Evolutionary conservation across 2,329 filamentous ascomycete genomes (phyloP), one percentile per base, ranked within the genome.

Genomic region (Pseudogymnoascus sp.): DNA sequence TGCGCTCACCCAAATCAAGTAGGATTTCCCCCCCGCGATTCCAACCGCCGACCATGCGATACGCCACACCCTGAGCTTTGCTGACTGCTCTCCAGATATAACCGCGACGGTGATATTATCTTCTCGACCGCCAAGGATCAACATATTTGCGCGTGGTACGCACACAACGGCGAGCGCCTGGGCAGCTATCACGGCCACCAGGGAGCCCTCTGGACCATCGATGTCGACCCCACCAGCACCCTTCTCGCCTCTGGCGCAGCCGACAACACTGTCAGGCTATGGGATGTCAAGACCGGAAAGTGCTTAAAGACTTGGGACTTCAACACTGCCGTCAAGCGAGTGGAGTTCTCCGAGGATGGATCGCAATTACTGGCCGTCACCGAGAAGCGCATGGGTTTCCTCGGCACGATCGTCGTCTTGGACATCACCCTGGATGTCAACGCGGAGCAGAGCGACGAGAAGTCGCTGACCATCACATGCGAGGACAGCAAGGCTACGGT

Each of bases 241-340:
- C 85, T 99, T 73, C 87, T 97, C 73, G 94, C 93, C 73, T 95
- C 90, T 64, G 94, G 94, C 71, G 94, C 92, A 70, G 94, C 94
- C 77, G 94, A 99, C 81, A 97, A 97, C 83, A 97, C 93, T 47
- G 93, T 99, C 77, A 87, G 92, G 72, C 83, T 99, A 71, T 99
- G 94, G 94, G 92, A 99, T 74, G 84, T 97, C 75, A 89, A 92
- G 83, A 89, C 89, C 14, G 94, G 94, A 74, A 90, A 90, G 74
- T 88, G 90, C 74, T 84, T 99, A 72, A 97, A 97, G 86, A 90
- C 89, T 62, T 99, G 94, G 94, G 92, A 99, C 69, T 97, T 97
- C 79, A 87, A 89, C 63, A 97, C 94, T 47, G 92, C 92, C 67
- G 91, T 99, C 76, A 97, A 99, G 86, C 86, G 94, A 71, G 92